Percentiles rank a stretch among this genome's conserved stretches.
Evolutionary conservation across 768 basidiomycete species (phyloP).

Genomic region (Hypholoma sublateritium): DNA sequence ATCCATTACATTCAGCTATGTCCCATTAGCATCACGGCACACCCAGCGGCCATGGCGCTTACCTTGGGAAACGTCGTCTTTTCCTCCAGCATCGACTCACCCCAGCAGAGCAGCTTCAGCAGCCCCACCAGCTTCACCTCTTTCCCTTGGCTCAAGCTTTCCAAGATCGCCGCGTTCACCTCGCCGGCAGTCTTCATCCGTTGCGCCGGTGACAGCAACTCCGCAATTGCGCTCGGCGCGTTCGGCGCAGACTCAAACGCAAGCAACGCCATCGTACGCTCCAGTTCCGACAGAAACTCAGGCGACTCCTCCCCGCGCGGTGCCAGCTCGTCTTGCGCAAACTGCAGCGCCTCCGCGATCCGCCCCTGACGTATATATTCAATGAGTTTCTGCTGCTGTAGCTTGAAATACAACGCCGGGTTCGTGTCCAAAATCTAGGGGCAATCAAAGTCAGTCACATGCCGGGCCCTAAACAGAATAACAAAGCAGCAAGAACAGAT

Average conservation of each 20-base stretch:
- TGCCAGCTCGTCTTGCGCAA: constrained; percentile 93
- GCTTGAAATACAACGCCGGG: constrained; percentile 88
- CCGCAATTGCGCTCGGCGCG: constrained; percentile 67
- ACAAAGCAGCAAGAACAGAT: constrained; percentile 33
- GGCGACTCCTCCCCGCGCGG: constrained; percentile 94
- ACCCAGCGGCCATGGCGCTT: constrained; percentile 19
- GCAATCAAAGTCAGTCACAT: constrained; percentile 19
- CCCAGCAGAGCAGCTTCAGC: constrained; percentile 86
- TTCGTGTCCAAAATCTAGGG: constrained; percentile 93
- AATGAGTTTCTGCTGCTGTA: constrained; percentile 95
- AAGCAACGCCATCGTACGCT: constrained; percentile 92
- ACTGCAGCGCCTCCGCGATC: constrained; percentile 77
- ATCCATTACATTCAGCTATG: constrained; percentile 31
- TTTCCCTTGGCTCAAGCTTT: constrained; percentile 87
- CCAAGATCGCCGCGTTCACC: constrained; percentile 93
- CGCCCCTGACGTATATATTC: constrained; percentile 87
- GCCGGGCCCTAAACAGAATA: constrained; percentile 4
- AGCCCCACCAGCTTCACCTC: constrained; percentile 87
- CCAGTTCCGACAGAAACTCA: constrained; percentile 88
- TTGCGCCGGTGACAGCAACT: constrained; percentile 83
- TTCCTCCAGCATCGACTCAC: constrained; percentile 76
- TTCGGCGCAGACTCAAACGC: constrained; percentile 69
- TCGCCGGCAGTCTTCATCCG: constrained; percentile 94
- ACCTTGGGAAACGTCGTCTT: constrained; percentile 81
- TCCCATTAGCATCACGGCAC: constrained; percentile 13